phyloP scores from a whole-genome alignment of 345 rosid genomes.

The Salix viminalis region DNA sequence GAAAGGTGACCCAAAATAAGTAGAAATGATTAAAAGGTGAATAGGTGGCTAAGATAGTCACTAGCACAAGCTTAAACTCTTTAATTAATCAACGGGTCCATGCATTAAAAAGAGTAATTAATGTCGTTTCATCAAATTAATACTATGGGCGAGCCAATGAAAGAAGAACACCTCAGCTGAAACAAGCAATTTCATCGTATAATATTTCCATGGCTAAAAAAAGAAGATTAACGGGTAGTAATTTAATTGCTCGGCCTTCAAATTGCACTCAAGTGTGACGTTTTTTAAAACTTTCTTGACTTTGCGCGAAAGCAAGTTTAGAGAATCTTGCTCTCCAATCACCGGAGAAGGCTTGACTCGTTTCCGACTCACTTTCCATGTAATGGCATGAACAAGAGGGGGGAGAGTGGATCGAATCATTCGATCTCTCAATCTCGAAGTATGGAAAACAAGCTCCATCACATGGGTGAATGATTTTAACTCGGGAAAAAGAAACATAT shows the following conservation, averaged over 20 bases:
- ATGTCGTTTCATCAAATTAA: constrained; percentile 13
- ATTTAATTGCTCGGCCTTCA: constrained; percentile 11
- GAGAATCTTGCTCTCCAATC: constrained; percentile 29
- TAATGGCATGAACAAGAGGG: not conserved
- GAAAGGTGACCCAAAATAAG: not conserved
- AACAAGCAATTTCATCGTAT: not conserved
- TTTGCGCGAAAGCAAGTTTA: constrained; percentile 29
- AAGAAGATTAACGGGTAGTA: not conserved
- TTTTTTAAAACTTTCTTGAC: constrained; percentile 14
- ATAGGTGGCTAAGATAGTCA: not conserved
- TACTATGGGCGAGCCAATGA: not conserved
- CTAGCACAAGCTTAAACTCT: not conserved
- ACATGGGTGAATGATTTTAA: not conserved
- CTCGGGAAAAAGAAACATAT: not conserved
- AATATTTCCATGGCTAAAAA: not conserved
- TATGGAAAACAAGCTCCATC: not conserved
- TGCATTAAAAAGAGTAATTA: not conserved
- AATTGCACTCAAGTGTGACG: constrained; percentile 3
- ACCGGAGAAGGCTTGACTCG: constrained; percentile 3
- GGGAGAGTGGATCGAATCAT: not conserved
- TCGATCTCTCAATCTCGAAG: not conserved
- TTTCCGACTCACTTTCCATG: constrained; percentile 8
- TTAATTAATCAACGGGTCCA: constrained; percentile 24
- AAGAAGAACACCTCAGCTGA: not conserved
- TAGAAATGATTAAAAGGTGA: not conserved